Evolutionary conservation across 1,284 basidiomycete genomes (phyloP), one percentile per base, ranked within the genome.

Genomic region (Cutaneotrichosporon sp.): DNA sequence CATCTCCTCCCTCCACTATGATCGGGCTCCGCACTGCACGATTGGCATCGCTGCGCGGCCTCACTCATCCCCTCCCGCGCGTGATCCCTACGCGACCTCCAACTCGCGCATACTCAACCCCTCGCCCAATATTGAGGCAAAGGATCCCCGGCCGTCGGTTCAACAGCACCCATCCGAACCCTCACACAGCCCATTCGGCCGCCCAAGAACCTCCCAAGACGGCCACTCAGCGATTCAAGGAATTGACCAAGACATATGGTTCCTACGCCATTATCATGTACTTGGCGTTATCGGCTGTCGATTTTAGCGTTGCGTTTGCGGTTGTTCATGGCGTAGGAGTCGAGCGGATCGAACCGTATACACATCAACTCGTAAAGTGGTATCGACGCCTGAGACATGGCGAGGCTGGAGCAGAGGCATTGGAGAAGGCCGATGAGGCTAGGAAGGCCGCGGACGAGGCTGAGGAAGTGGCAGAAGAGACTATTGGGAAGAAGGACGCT

Each of bases 191-290:
- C 14, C 22, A 50, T 18, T 16, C 30, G 22, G 50, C 51, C 16
- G 9, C 14, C 34, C 26, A 36, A 32, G 58, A 52, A n/a, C 22
- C 31, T 11, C 50, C 58, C 11, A 63, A 65, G 51, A 70, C 72
- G 2, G 73, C 75, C 30, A 74, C 75, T 60, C 64, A 69, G 46
- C 86, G 89, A 18, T 85, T 97, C 46, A 95, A 91, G 79, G 85
- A 88, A 71, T 88, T 97, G 66, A 89, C 95, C 70, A 93, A 90
- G 74, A 86, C 90, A 7, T 96, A 97, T 76, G 94, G 94, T 36
- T 92, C 90, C 89, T 94, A 94, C 76, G 91, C 94, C 6, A 84
- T 97, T 30, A 90, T 89, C 46, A 88, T 97, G 51, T 97, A 97
- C 82, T 61, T 89, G 69, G 76, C 88, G 51, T 76, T 96, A 62